Evolutionary conservation across 768 basidiomycete species (phyloP), one percentile per base, ranked within the genome.

Genomic region (Mycena indigotica): DNA sequence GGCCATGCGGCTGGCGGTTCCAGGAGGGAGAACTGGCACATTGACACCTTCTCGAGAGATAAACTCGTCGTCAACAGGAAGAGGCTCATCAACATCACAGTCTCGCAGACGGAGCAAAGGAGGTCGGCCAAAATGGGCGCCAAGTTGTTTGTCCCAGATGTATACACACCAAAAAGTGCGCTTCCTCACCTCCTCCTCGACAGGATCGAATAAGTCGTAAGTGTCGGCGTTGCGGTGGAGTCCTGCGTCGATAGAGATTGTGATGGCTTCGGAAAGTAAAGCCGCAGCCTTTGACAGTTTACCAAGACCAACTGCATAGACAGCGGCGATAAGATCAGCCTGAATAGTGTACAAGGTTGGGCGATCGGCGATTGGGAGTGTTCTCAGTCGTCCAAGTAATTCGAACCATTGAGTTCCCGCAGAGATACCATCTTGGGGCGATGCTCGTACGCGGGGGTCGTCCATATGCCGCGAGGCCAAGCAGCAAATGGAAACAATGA

Each of bases 111-210:
- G 83, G 63, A 97, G 80, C 79, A 95, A 83, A 2, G 93, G 86
- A 28, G 94, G 94, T 24, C 94, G 80, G 24, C 95, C 94, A 69
- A 96, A 95, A 71, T 93, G 89, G 56, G 91, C 89, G 12, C 85
- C 79, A 5, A 94, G 84, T 67, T 95, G 94, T 73, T 97, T 96
- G 73, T 97, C 95, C 95, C 95, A 96, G 50, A 92, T 82, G 73
- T 96, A 97, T 25, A 95, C 92, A 57, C 92, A 92, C 93, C 94
- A 97, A 72, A 97, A 97, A 0, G 95, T 96, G 64, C 94, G 86
- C 72, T 95, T 96, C 56, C 95, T 84, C 26, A 94, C 86, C 70
- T 96, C 93, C 58, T 91, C 89, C 70, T 95, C 94, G 61, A 95
- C 88, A 8, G 89, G 83, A 72, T 94, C 88, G 70, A 97, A 96